Conservation (phyloP, 495 filamentous ascomycete genomes). For the Penicillium goetzii region DNA sequence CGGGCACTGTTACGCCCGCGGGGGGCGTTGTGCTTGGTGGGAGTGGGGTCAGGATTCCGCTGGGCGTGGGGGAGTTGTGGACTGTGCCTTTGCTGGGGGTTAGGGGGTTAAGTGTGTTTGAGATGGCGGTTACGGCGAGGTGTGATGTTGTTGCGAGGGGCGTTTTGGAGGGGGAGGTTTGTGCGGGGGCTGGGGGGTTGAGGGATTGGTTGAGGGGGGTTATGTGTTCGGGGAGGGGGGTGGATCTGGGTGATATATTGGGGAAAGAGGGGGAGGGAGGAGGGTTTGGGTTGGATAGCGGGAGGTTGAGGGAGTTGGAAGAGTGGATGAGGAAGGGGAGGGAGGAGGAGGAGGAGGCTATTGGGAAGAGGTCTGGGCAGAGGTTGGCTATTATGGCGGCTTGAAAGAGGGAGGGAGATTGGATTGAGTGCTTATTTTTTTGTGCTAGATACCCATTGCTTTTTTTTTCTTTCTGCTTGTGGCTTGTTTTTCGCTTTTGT, state of each 20-base stretch:
- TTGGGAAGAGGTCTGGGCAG: neutral
- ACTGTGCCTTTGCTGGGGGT: slow-evolving; percentile 39
- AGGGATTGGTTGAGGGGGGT: slow-evolving; percentile 35
- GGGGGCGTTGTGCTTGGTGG: slow-evolving; percentile 23
- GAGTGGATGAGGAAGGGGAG: slow-evolving; percentile 7
- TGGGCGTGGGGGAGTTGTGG: slow-evolving; percentile 38
- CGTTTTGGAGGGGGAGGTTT: slow-evolving; percentile 35
- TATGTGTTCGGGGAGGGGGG: slow-evolving; percentile 29
- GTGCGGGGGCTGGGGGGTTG: slow-evolving; percentile 35
- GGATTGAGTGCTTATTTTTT: neutral
- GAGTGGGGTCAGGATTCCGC: slow-evolving; percentile 30
- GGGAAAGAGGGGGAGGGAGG: neutral
- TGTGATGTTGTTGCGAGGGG: slow-evolving; percentile 40
- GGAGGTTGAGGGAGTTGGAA: slow-evolving; percentile 20
- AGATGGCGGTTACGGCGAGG: slow-evolving; percentile 44
- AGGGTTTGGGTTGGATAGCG: slow-evolving; percentile 6
- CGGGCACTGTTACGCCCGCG: slow-evolving; percentile 16
- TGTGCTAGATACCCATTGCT: slow-evolving; percentile 6
- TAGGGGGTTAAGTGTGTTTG: slow-evolving; percentile 39
- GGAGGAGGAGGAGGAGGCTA: slow-evolving; percentile 1
- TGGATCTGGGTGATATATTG: neutral
- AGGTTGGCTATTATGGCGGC: slow-evolving; percentile 31
- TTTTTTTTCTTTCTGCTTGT: neutral
- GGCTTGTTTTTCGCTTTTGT: neutral
- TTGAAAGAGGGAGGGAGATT: neutral